These are phyloP conservation scores for Chaetomium globosum DNA, from an alignment of 2,329 filamentous ascomycete species.

Conservation along the genomic window DNA sequence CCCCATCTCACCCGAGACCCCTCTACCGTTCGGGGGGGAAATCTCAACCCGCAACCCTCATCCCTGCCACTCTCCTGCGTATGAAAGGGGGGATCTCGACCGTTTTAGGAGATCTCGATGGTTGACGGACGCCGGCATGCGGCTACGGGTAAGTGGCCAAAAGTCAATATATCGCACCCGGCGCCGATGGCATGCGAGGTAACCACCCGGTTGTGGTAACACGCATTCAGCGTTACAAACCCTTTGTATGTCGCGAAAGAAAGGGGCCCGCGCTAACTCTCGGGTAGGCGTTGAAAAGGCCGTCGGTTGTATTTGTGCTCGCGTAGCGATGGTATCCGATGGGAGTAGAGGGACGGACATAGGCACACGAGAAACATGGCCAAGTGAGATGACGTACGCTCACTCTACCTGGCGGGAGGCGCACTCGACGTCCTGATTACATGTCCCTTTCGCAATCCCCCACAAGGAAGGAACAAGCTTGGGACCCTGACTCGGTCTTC, in stretches of 20 bases:
- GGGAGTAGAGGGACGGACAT: not conserved
- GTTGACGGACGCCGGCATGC: slow-evolving; percentile 11
- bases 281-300: not conserved
- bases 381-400: not conserved
- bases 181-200: slow-evolving; percentile 11
- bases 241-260: not conserved
- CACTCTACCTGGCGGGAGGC: not conserved
- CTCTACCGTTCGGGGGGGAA: not conserved
- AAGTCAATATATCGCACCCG: slow-evolving; percentile 15
- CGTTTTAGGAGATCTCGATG: not conserved
- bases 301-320: not conserved
- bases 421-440: not conserved
- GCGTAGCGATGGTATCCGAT: not conserved
- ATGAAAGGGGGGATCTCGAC: not conserved
- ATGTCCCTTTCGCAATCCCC: not conserved
- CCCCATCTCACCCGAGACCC: not conserved
- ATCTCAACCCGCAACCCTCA: not conserved
- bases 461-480: not conserved
- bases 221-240: not conserved
- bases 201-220: slow-evolving; percentile 1
- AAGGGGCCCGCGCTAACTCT: not conserved
- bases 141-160: not conserved
- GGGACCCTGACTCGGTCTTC: slow-evolving; percentile 13
- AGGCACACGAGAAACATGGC: too few species aligned
- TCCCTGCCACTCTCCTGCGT: not conserved